Percentiles rank a stretch among this genome's conserved stretches.
Evolutionary conservation across 2,329 filamentous ascomycete species (phyloP).

Genomic region (Verticillium klebahnii): DNA sequence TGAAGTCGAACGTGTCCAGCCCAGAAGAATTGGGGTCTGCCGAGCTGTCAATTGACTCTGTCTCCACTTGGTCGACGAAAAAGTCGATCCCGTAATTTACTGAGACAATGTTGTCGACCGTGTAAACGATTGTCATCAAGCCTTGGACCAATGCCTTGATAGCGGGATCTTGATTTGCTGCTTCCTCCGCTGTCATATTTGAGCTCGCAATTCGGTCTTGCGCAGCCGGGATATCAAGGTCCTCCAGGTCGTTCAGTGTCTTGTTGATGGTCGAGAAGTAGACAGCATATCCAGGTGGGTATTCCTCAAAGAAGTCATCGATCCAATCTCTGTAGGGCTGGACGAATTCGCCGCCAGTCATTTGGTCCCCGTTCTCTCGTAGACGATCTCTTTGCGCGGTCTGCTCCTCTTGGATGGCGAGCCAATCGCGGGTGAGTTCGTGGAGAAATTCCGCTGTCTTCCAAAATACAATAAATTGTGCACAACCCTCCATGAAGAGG

Average conservation of each 20-base stretch:
- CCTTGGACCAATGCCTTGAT: not conserved
- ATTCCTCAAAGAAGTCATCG: conserved; percentile 14
- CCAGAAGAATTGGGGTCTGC: conserved; percentile 8
- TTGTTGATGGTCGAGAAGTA: conserved; percentile 14
- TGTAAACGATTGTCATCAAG: not conserved
- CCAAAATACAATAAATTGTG: conserved; percentile 48
- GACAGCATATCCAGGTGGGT: conserved; percentile 18
- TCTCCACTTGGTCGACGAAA: conserved; percentile 3
- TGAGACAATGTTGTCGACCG: conserved; percentile 4
- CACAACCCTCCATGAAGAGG: conserved; percentile 58
- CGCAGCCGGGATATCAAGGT: conserved; percentile 21
- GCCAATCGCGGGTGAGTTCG: not conserved
- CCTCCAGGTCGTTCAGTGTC: conserved; percentile 21
- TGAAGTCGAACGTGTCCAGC: conserved; percentile 14
- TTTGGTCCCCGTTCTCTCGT: conserved; percentile 12
- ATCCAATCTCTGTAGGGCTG: not conserved
- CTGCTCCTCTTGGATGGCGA: not conserved
- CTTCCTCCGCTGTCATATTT: not conserved
- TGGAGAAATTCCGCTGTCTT: conserved; percentile 16
- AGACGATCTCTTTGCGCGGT: not conserved
- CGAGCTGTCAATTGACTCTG: conserved; percentile 12
- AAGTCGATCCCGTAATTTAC: conserved; percentile 21
- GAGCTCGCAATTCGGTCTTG: conserved; percentile 1
- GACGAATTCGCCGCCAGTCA: conserved; percentile 1
- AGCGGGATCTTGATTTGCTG: not conserved